A percentile compares a stretch with the other conserved stretches of the same genome.
phyloP scores from a whole-genome alignment of 2,329 filamentous ascomycete species.

The Ceratocystis papillata region DNA sequence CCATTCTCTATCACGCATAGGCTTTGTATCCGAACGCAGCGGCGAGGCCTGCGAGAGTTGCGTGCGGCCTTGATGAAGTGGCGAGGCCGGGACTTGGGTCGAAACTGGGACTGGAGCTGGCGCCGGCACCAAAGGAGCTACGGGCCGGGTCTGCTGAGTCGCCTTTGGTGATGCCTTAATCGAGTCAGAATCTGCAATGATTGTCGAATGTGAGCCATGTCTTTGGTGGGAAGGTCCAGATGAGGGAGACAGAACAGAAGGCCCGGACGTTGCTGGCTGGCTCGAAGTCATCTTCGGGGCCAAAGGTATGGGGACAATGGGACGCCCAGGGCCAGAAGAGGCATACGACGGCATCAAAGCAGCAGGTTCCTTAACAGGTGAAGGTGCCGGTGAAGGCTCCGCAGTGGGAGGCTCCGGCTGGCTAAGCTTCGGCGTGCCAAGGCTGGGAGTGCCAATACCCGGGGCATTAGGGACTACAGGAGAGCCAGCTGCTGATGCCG shows the following conservation, averaged over 20 bases:
- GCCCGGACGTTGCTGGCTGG: background rate
- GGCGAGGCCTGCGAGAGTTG: slow-evolving; percentile 24
- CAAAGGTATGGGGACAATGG: background rate
- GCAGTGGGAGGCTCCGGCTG: slow-evolving; percentile 20
- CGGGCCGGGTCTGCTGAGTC: background rate
- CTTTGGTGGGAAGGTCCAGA: slow-evolving; percentile 14
- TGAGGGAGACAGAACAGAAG: background rate
- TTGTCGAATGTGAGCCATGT: slow-evolving; percentile 17
- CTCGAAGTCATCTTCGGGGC: background rate
- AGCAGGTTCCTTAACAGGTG: slow-evolving; percentile 16
- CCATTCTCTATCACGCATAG: slow-evolving; percentile 26
- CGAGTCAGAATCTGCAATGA: slow-evolving; percentile 10
- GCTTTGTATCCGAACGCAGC: slow-evolving; percentile 31
- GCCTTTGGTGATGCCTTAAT: slow-evolving; percentile 16
- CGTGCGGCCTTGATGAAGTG: slow-evolving; percentile 26
- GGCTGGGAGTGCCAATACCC: slow-evolving; percentile 13
- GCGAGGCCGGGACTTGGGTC: slow-evolving; percentile 1
- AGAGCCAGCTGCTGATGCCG: slow-evolving; percentile 16
- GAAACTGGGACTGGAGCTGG: no score
- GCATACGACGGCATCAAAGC: background rate
- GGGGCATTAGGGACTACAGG: slow-evolving; percentile 15
- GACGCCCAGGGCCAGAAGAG: slow-evolving; percentile 6
- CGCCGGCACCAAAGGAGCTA: background rate
- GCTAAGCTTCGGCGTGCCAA: slow-evolving; percentile 18
- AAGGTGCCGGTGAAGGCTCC: slow-evolving; percentile 17